These are phyloP conservation scores for Paecilomyces dactylethromorphus DNA, from an alignment of 2,329 filamentous ascomycete genomes.

Conservation along the genomic window DNA sequence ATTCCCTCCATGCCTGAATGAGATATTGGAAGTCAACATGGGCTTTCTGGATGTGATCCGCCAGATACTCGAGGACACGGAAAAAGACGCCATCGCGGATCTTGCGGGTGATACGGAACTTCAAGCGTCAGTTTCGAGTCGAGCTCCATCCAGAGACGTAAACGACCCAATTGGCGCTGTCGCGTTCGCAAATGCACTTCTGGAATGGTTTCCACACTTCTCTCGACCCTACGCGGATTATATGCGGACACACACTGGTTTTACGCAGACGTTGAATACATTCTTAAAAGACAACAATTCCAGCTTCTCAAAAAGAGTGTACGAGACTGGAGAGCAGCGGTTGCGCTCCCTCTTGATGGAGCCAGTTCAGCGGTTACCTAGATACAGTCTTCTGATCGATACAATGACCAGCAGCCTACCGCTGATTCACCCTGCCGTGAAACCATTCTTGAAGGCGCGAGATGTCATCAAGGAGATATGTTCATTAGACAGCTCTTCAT, in stretches of 20 bases:
- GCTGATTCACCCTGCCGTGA: constrained; percentile 76
- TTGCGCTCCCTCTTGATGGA: constrained; percentile 91
- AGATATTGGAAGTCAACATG: constrained; percentile 75
- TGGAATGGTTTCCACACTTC: constrained; percentile 92
- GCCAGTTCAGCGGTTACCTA: constrained; percentile 85
- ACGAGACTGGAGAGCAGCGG: constrained; percentile 80
- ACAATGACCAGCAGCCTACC: constrained; percentile 85
- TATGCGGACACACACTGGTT: constrained; percentile 81
- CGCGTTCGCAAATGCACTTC: constrained; percentile 70
- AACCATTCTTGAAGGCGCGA: constrained; percentile 75
- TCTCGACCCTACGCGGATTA: constrained; percentile 88
- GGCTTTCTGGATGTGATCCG: constrained; percentile 72
- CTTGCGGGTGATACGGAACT: constrained; percentile 56
- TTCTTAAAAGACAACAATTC: constrained; percentile 73
- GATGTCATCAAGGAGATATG: constrained; percentile 96
- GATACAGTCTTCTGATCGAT: constrained; percentile 94
- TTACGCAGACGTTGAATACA: constrained; percentile 70
- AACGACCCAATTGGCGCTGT: constrained; percentile 73
- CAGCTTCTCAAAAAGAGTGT: constrained; percentile 72
- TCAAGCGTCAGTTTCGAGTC: constrained; percentile 40
- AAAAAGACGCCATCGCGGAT: constrained; percentile 70
- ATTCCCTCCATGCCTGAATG: constrained; percentile 74
- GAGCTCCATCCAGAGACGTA: constrained; percentile 36
- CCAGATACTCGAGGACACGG: constrained; percentile 71
- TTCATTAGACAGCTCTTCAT: constrained; percentile 69